Evolutionary conservation across 1,284 basidiomycete species (phyloP).

Genomic region (Ceratobasidium sp.): DNA sequence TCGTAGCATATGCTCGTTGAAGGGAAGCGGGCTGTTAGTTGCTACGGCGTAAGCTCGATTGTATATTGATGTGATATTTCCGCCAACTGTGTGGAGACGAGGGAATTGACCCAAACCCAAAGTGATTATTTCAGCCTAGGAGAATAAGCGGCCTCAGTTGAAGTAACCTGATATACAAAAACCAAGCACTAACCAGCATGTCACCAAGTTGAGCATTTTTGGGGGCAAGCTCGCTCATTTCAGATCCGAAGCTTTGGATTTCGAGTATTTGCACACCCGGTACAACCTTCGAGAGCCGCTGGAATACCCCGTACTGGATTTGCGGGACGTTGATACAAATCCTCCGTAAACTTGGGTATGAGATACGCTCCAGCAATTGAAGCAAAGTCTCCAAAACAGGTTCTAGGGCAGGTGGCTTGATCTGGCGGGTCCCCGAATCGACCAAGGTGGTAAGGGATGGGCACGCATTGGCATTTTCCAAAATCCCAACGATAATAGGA

Average conservation of each 20-base stretch:
- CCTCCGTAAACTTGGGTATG: neutral
- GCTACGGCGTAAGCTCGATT: neutral
- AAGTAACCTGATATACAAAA: neutral
- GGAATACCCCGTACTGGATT: neutral
- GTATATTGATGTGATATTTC: neutral
- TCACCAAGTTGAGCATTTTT: neutral
- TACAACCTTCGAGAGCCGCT: neutral
- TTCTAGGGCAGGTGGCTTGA: neutral
- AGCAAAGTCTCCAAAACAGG: neutral
- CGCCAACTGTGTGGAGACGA: conserved; percentile 2
- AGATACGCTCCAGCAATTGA: neutral
- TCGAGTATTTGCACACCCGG: neutral
- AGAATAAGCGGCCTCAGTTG: neutral
- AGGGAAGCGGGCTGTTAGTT: neutral
- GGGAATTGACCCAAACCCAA: conserved; percentile 18
- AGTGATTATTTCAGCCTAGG: neutral
- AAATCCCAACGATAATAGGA: neutral
- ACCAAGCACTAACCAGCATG: neutral
- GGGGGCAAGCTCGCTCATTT: neutral
- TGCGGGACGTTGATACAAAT: neutral
- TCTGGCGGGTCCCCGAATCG: neutral
- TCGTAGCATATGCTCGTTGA: neutral
- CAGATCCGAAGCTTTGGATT: neutral
- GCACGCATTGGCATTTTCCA: neutral
- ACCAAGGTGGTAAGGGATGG: neutral